These are phyloP conservation scores for Endotrypanum monterogeii DNA, from an alignment of 208 protist genomes.

Conservation along the genomic window DNA sequence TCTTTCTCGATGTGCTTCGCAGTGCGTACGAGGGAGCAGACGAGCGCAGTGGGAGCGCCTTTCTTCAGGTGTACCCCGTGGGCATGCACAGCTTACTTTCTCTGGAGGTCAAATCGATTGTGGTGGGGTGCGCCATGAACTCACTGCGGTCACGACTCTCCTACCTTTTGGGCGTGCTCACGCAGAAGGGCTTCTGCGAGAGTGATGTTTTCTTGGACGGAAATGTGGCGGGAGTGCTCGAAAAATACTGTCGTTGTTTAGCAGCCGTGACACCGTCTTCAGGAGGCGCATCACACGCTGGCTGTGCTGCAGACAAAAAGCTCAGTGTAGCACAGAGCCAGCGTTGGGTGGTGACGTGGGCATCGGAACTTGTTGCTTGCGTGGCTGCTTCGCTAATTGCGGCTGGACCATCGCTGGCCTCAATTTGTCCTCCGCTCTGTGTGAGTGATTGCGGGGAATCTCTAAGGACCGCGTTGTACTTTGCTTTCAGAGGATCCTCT, in stretches of 20 bases:
- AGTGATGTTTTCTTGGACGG: neutral
- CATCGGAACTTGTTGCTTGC: constrained; percentile 15
- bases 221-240: neutral
- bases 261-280: neutral
- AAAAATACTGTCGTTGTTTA: neutral
- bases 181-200: neutral
- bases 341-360: constrained; percentile 22
- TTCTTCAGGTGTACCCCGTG: constrained; percentile 26
- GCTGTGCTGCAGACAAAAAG: neutral
- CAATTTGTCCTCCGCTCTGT: neutral
- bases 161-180: constrained; percentile 1
- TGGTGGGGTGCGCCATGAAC: constrained; percentile 13
- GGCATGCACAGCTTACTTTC: constrained; percentile 22
- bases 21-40: constrained; percentile 11
- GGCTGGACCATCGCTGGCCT: neutral
- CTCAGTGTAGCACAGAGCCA: neutral
- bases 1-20: constrained; percentile 7
- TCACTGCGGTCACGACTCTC: constrained; percentile 29
- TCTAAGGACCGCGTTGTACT: constrained; percentile 11
- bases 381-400: constrained; percentile 1
- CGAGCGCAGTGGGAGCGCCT: constrained; percentile 3
- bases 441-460: constrained; percentile 2
- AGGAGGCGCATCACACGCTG: neutral
- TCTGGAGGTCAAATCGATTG: constrained; percentile 21
- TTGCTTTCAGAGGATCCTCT: neutral